Evolutionary conservation across 108 stramenopile species (phyloP).

Genomic region (Cylindrotheca closterium): DNA sequence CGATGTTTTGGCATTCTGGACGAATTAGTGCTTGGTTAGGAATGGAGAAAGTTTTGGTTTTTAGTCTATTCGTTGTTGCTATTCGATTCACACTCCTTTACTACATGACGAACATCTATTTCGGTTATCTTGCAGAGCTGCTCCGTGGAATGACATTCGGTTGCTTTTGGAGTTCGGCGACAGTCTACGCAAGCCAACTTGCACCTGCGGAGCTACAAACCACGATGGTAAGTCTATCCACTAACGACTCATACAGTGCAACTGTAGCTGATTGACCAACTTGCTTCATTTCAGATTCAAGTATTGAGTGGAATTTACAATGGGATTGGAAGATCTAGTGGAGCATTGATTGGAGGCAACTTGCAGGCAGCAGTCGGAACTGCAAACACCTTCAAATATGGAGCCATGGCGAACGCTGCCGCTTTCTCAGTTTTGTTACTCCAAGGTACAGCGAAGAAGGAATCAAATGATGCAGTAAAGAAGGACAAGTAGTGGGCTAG

Average conservation of each 20-base stretch:
- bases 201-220: conserved; percentile 64
- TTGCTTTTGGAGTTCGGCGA: conserved; percentile 88
- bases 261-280: background rate
- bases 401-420: background rate
- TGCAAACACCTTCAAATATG: conserved; percentile 10
- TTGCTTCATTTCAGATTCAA: conserved; percentile 7
- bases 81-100: conserved; percentile 87
- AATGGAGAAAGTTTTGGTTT: conserved; percentile 75
- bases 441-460: no score
- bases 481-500: no score
- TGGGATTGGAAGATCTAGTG: conserved; percentile 36
- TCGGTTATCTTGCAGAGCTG: conserved; percentile 88
- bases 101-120: conserved; percentile 72
- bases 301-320: conserved; percentile 37
- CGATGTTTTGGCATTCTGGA: conserved; percentile 87
- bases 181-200: conserved; percentile 87
- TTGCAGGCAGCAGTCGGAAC: conserved; percentile 25
- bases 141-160: conserved; percentile 92
- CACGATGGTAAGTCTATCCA: conserved; percentile 17
- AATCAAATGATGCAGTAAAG: no score
- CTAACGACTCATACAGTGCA: background rate
- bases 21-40: conserved; percentile 64
- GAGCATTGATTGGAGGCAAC: conserved; percentile 29
- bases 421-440: conserved; percentile 4
- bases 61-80: conserved; percentile 75